Evolutionary conservation across 306 rosid species (phyloP), one percentile per base, ranked within the genome.

Genomic region (Citrullus mucosospermus): DNA sequence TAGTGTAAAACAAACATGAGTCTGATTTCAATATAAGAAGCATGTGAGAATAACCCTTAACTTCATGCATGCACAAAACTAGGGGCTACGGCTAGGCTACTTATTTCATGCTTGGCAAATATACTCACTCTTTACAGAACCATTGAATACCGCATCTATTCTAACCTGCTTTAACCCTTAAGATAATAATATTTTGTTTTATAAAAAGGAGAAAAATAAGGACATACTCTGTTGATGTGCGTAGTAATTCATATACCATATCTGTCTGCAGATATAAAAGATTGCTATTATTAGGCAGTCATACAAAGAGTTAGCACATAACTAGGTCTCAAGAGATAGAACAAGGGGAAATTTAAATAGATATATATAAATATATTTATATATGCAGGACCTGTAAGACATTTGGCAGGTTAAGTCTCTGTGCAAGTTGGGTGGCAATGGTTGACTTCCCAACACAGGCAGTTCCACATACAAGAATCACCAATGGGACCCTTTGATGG

Each of bases 361-460:
- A 67, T 41, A 78, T 83, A 68, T 38, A 59, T 1, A 46, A 25
- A 25, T 25, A 2, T 5, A 3, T 32, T 32, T 32, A 32, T 4
- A 50, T 61, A 14, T 65, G 14, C 44, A 73, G 77, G 71, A 90
- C 98, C 97, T 94, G 98, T 80, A 94, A 88, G 58, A 94, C 98
- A 82, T 94, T 94, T 46, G 98, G 98, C 85, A 94, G 84, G 83
- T 94, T 94, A 61, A 94, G 92, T 89, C 97, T 89, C 83, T 94
- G 96, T 4, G 98, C 98, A 44, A 94, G 95, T 86, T 90, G 98
- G 80, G 97, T 92, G 77, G 98, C 97, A 79, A 94, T 90, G 82
- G 98, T 94, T 60, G 98, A 94, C 90, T 92, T 92, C 80, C 98
- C 98, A 32, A 92, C 96, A 87, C 98, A 92, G 61, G 98, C 96